Evolutionary conservation across 176 grass and related monocot species (phyloP), one percentile per base, ranked within the genome.

Genomic region (Oryza glaberrima): DNA sequence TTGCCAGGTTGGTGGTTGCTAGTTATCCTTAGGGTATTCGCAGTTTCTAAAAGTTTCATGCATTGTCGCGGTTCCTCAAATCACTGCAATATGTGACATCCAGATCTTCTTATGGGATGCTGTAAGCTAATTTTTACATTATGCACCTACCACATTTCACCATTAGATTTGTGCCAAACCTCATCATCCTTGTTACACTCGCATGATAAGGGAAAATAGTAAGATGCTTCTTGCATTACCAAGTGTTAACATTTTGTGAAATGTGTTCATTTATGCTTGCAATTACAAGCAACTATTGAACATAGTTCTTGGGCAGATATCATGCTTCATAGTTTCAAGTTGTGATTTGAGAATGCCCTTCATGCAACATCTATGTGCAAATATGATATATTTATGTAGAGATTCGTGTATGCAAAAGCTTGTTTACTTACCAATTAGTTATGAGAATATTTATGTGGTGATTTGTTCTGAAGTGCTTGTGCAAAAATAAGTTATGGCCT

Each of bases 1-100:
- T 1, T 85, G 67, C 1, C 67, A 8, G 72, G 41, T 65, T 13
- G 41, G 11, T 13, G 46, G 34, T 36, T 28, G 66, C 10, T 65
- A 66, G 1, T 16, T 63, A 28, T 35, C 54, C 54, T n/a, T 54
- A 68, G 10, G 14, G 35, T 35, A 3, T 67, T 58, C 9, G 15
- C 54, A 51, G 58, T 54, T 73, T 72, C n/a, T 44, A 30, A 66
- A 5, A n/a, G 68, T 16, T 75, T 56, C 43, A 20, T 67, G 23
- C 45, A 54, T 58, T 67, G 45, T 78, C 56, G 34, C 68, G 73
- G 25, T 48, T 64, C 26, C 12, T 75, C 71, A 75, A 36, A 23
- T 65, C 40, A 65, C 45, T 34, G 68, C 69, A 73, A 73, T 64
- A 14, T 35, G 51, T 49, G 9, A 69, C 58, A 61, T 45, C 28